Evolutionary conservation across 441 rosid genomes (phyloP).

Genomic region (Populus hybrid): DNA sequence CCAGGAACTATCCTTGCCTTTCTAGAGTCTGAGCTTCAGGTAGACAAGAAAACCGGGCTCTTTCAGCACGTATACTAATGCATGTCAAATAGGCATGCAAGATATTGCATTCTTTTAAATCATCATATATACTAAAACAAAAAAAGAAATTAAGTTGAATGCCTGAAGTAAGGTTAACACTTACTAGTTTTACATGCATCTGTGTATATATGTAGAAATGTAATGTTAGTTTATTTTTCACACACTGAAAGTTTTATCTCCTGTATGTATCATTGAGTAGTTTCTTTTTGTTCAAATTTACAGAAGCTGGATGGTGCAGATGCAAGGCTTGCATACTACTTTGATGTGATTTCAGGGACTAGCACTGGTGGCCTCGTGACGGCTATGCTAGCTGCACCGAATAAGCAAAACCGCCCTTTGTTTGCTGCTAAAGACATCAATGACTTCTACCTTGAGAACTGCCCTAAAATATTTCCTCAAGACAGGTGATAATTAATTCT

Average conservation of each 20-base stretch:
- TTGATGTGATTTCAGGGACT: not conserved
- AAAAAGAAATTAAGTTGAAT: not conserved
- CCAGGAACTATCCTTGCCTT: constrained; percentile 51
- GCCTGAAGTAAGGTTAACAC: no score
- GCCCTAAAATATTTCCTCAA: not conserved
- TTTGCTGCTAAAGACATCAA: not conserved
- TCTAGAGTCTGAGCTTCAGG: constrained; percentile 66
- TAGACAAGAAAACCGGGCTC: not conserved
- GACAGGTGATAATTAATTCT: not conserved
- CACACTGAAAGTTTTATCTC: not conserved
- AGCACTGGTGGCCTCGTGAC: not conserved
- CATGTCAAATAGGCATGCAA: no score
- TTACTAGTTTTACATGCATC: no score
- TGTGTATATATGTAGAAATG: not conserved
- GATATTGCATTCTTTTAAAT: not conserved
- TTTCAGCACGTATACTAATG: not conserved
- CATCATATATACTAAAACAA: no score
- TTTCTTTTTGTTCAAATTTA: not conserved
- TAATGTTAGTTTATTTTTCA: not conserved
- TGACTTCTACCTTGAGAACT: not conserved
- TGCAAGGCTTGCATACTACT: not conserved
- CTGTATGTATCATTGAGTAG: not conserved
- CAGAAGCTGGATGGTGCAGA: not conserved
- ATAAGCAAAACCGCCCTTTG: not conserved
- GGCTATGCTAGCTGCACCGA: not conserved